phyloP scores from a whole-genome alignment of 1,284 basidiomycete species.

The Rhodofomes roseus region DNA sequence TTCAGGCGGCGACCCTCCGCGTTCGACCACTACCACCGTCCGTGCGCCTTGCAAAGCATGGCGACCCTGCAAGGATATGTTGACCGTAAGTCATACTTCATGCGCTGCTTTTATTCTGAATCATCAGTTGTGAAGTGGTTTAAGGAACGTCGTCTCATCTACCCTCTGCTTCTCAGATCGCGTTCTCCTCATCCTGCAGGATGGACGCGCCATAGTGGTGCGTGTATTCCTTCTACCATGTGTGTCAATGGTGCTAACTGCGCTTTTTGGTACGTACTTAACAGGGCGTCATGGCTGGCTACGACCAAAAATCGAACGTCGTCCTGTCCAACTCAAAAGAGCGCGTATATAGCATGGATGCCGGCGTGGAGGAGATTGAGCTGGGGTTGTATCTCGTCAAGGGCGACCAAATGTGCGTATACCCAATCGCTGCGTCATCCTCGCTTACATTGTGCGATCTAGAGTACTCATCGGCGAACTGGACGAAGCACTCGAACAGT shows the following conservation, averaged over 20 bases:
- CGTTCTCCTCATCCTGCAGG: constrained; percentile 87
- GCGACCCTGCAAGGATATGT: constrained; percentile 84
- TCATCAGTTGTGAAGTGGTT: not conserved
- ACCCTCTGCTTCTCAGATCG: constrained; percentile 46
- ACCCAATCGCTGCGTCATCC: not conserved
- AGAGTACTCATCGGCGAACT: constrained; percentile 91
- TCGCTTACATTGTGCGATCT: constrained; percentile 6
- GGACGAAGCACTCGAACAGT: constrained; percentile 80
- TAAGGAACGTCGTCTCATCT: constrained; percentile 3
- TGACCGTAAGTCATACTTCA: constrained; percentile 53
- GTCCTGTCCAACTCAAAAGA: constrained; percentile 90
- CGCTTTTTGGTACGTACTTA: too few relatives aligned
- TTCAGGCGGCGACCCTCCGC: not conserved
- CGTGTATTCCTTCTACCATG: constrained; percentile 29
- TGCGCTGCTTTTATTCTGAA: not conserved
- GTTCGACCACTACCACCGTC: not conserved
- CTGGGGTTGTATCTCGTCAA: constrained; percentile 97
- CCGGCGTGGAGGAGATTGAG: constrained; percentile 91
- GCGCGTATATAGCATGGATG: constrained; percentile 85
- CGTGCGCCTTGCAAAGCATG: constrained; percentile 39
- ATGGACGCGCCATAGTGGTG: constrained; percentile 85
- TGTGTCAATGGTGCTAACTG: too few relatives aligned
- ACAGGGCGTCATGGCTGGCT: constrained; percentile 86
- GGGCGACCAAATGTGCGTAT: constrained; percentile 91
- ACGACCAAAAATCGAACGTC: constrained; percentile 90